Percentiles rank a stretch among this genome's conserved stretches.
Conservation (phyloP, 495 filamentous ascomycete species). For the Parachaetomium inaequale region DNA sequence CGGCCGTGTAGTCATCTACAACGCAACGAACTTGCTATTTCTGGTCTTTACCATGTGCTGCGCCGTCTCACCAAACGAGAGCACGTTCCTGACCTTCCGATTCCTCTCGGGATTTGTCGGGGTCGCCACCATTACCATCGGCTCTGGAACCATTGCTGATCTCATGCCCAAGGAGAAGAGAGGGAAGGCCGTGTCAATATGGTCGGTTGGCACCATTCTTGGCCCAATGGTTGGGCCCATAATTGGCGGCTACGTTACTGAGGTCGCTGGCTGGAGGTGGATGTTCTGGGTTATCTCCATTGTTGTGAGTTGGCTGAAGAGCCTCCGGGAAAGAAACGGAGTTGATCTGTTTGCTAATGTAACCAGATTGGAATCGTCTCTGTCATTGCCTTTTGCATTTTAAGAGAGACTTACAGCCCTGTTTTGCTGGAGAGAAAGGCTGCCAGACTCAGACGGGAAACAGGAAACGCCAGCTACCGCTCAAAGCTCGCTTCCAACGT, state of each 20-base stretch:
- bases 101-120: neutral
- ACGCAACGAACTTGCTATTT: slow-evolving; percentile 61
- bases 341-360: neutral
- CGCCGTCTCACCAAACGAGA: neutral
- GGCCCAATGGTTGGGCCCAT: slow-evolving; percentile 1
- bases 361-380: neutral
- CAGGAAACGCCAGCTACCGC: neutral
- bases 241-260: slow-evolving; percentile 1
- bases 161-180: neutral
- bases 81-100: neutral
- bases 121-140: slow-evolving; percentile 1
- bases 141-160: neutral
- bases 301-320: neutral
- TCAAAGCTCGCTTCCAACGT: neutral
- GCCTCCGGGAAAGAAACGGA: neutral
- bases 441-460: neutral
- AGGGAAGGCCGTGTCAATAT: neutral
- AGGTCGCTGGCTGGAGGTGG: neutral
- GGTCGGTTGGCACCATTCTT: neutral
- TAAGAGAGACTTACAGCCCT: neutral
- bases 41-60: slow-evolving; percentile 42
- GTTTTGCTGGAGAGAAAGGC: slow-evolving; percentile 2
- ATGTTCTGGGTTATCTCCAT: neutral
- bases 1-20: slow-evolving; percentile 61
- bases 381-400: neutral